phyloP scores from a whole-genome alignment of 2,329 filamentous ascomycete species.

The Allantophomopsis lycopodina region DNA sequence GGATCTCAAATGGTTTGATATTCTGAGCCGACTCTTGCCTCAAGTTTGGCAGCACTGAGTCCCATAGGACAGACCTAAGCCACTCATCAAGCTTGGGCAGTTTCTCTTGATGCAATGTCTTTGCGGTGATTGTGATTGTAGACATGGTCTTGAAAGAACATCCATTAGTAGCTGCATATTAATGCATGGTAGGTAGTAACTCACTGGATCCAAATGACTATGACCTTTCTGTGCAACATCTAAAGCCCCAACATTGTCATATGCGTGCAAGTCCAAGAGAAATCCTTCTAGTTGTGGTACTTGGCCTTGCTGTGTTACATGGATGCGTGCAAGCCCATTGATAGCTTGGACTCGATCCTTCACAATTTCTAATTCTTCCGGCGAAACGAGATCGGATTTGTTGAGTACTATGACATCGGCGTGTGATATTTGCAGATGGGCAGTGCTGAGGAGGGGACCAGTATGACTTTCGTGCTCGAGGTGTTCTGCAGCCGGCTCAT shows the following conservation, averaged over 20 bases:
- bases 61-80: slow-evolving; percentile 78
- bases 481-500: slow-evolving; percentile 50
- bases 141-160: slow-evolving; percentile 53
- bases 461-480: slow-evolving; percentile 33
- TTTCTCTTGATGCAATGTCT: slow-evolving; percentile 39
- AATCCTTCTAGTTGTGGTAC: slow-evolving; percentile 77
- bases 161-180: neutral
- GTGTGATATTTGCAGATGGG: slow-evolving; percentile 92
- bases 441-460: slow-evolving; percentile 71
- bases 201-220: slow-evolving; percentile 77
- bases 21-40: slow-evolving; percentile 19
- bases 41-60: slow-evolving; percentile 41
- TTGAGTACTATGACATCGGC: slow-evolving; percentile 93
- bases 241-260: slow-evolving; percentile 65
- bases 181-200: slow-evolving; percentile 12
- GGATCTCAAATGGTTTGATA: slow-evolving; percentile 54
- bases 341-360: slow-evolving; percentile 65
- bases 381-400: slow-evolving; percentile 73
- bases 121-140: slow-evolving; percentile 61
- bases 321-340: slow-evolving; percentile 76
- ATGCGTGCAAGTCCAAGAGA: slow-evolving; percentile 81
- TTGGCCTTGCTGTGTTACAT: slow-evolving; percentile 66
- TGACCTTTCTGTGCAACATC: slow-evolving; percentile 67
- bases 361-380: slow-evolving; percentile 55
- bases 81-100: slow-evolving; percentile 61